Conservation (phyloP, 2,329 filamentous ascomycete species). For the Ciborinia camelliae region DNA sequence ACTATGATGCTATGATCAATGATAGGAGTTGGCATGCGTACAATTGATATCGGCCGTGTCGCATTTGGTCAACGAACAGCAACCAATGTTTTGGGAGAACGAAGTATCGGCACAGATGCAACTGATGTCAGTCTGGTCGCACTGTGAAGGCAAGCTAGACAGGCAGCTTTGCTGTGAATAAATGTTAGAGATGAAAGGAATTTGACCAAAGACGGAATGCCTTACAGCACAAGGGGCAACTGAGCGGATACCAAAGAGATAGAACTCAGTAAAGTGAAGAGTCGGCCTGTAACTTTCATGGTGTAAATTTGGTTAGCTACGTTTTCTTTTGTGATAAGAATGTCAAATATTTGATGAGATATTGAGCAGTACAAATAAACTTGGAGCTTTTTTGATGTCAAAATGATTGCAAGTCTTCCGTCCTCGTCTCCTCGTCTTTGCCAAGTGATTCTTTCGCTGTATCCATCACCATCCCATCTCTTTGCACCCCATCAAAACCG, state of each 20-base stretch:
- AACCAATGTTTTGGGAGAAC: background rate
- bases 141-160: background rate
- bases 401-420: background rate
- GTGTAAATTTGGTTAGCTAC: background rate
- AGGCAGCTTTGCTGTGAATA: background rate
- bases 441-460: no score
- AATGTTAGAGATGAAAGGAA: background rate
- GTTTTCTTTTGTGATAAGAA: background rate
- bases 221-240: background rate
- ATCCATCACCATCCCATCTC: background rate
- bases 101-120: background rate
- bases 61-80: background rate
- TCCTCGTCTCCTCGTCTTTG: no score
- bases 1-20: no score
- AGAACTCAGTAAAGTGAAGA: background rate
- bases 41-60: background rate
- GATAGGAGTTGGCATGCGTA: no score
- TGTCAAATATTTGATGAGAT: background rate
- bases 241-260: background rate
- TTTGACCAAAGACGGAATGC: background rate
- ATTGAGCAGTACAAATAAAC: background rate
- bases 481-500: background rate
- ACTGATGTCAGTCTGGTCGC: background rate
- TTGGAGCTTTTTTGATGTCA: background rate
- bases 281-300: background rate